Evolutionary conservation across 139 green algal species (phyloP).

Genomic region (Mesostigma viride): DNA sequence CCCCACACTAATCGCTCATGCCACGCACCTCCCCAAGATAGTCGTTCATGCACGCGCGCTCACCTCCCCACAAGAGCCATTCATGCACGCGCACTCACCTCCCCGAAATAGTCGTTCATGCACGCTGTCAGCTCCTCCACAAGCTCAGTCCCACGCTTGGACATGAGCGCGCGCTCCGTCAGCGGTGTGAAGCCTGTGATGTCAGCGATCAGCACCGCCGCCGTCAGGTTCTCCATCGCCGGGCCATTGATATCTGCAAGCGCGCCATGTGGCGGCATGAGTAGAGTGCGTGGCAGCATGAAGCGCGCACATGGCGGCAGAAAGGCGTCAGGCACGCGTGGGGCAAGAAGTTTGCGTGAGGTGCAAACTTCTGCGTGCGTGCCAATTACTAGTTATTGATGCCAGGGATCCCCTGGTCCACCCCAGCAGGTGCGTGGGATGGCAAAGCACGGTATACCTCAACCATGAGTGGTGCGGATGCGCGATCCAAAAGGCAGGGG

Average conservation of each 20-base stretch:
- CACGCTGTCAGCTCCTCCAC: conserved; percentile 18
- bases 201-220: conserved; percentile 9
- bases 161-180: conserved; percentile 12
- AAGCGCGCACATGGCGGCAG: not conserved
- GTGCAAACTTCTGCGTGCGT: not conserved
- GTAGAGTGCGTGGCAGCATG: not conserved
- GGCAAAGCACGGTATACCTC: too few species aligned
- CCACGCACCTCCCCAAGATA: too few species aligned
- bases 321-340: not conserved
- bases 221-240: not conserved
- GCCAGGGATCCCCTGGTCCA: not conserved
- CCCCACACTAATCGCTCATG: too few species aligned
- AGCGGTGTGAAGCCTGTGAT: conserved; percentile 14
- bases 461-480: too few species aligned
- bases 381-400: conserved; percentile 4
- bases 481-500: too few species aligned
- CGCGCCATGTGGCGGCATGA: not conserved
- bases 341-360: not conserved
- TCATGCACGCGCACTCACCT: too few species aligned
- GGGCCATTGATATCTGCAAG: not conserved
- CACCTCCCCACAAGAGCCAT: too few species aligned
- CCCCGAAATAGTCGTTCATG: conserved; percentile 14
- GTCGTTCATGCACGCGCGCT: too few species aligned
- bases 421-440: too few species aligned
- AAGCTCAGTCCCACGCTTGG: conserved; percentile 10